Percentiles rank a stretch among this genome's conserved stretches.
phyloP scores from a whole-genome alignment of 805 yeast species.

The Starmerella sirachaensis region DNA sequence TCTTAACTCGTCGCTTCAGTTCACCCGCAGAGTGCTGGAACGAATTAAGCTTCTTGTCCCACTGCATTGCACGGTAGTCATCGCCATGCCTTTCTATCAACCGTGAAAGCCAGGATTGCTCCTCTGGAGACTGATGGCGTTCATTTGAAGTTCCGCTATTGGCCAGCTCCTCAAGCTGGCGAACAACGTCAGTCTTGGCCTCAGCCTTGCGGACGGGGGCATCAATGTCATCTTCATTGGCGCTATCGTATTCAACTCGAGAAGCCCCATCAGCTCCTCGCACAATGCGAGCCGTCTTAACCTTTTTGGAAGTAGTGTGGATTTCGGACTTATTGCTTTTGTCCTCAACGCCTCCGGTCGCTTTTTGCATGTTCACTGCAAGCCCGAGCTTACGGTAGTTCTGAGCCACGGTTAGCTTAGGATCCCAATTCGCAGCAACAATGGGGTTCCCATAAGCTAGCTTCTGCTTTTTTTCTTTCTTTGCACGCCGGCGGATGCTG shows the following conservation, averaged over 20 bases:
- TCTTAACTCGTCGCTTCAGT: constrained; percentile 53
- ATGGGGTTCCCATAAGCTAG: constrained; percentile 64
- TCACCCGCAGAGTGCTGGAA: constrained; percentile 81
- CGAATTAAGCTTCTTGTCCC: constrained; percentile 77
- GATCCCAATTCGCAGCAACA: constrained; percentile 86
- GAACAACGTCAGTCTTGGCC: constrained; percentile 45
- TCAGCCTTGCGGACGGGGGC: constrained; percentile 56
- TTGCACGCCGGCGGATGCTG: constrained; percentile 55
- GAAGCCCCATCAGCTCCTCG: constrained; percentile 22
- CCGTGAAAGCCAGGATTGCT: constrained; percentile 53
- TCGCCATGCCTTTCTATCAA: constrained; percentile 74
- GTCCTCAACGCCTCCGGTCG: constrained; percentile 75
- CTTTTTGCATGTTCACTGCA: constrained; percentile 47
- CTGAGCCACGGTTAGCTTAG: constrained; percentile 64
- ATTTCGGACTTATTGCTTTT: constrained; percentile 29
- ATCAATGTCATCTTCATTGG: constrained; percentile 40
- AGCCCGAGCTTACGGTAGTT: constrained; percentile 79
- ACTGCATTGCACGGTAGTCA: constrained; percentile 77
- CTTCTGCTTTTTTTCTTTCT: constrained; percentile 55
- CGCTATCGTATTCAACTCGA: constrained; percentile 22
- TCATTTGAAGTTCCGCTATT: constrained; percentile 29
- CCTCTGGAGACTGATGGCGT: constrained; percentile 50
- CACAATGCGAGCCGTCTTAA: constrained; percentile 26
- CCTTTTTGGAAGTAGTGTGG: constrained; percentile 21
- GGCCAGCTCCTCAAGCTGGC: constrained; percentile 55